Conservation (phyloP, 2,329 filamentous ascomycete genomes). For the Penicillium thymicola region DNA sequence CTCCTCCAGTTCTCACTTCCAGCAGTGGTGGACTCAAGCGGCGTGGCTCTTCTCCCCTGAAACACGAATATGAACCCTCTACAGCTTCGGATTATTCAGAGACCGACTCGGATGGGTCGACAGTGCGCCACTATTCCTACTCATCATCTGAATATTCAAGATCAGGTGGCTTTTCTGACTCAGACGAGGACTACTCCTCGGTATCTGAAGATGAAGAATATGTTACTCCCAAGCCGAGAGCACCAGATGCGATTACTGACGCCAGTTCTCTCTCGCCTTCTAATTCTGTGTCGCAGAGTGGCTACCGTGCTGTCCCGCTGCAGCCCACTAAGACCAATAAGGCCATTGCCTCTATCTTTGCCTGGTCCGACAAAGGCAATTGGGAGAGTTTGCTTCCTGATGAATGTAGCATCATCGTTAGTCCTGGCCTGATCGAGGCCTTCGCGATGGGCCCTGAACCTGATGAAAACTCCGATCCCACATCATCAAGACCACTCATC, state of each 20-base stretch:
- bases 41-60: constrained; percentile 84
- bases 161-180: constrained; percentile 42
- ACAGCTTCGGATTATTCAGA: constrained; percentile 59
- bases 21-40: constrained; percentile 53
- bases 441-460: constrained; percentile 53
- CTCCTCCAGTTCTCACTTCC: constrained; percentile 50
- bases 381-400: constrained; percentile 62
- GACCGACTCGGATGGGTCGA: constrained; percentile 52
- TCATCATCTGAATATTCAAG: constrained; percentile 27
- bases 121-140: constrained; percentile 50
- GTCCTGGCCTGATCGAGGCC: constrained; percentile 63
- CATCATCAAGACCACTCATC: constrained; percentile 50
- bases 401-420: constrained; percentile 62
- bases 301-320: constrained; percentile 55
- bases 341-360: constrained; percentile 59
- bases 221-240: constrained; percentile 44
- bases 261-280: constrained; percentile 70
- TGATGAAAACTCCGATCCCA: constrained; percentile 4
- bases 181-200: constrained; percentile 30
- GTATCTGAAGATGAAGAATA: constrained; percentile 56
- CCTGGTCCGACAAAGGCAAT: constrained; percentile 60
- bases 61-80: constrained; percentile 95
- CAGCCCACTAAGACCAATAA: constrained; percentile 51
- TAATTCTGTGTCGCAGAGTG: constrained; percentile 75
- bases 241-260: constrained; percentile 40